Conservation (phyloP, 768 basidiomycete species). For the Exsudoporus frostii region DNA sequence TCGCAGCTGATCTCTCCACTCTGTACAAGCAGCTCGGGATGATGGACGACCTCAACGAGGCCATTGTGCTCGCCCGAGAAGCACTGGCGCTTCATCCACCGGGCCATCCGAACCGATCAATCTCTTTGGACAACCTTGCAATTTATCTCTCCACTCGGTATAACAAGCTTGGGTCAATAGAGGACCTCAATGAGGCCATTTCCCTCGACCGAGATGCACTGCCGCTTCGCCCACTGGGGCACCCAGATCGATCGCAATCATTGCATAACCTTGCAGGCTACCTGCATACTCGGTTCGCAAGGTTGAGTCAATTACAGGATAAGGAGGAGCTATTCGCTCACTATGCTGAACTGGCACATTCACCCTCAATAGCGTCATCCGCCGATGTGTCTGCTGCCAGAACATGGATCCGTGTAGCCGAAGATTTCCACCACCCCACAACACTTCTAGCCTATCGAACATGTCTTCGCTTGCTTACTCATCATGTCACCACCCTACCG, state of each 20-base stretch:
- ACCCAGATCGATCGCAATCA: neutral
- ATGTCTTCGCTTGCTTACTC: neutral
- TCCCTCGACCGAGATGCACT: neutral
- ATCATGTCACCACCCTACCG: neutral
- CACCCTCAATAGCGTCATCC: neutral
- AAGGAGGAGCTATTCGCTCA: neutral
- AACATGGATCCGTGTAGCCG: neutral
- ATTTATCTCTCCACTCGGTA: neutral
- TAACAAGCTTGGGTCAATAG: neutral
- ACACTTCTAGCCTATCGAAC: neutral
- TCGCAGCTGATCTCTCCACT: neutral
- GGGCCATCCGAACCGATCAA: neutral
- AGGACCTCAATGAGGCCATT: neutral
- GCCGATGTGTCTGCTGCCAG: neutral
- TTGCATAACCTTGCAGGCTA: neutral
- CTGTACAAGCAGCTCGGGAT: neutral
- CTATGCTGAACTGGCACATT: neutral
- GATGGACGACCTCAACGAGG: neutral
- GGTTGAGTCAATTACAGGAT: neutral
- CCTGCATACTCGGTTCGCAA: neutral
- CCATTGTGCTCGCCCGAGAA: neutral
- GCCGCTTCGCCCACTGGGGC: neutral
- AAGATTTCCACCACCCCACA: neutral
- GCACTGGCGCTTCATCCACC: neutral
- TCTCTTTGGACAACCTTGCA: neutral